A percentile compares a stretch with the other conserved stretches of the same genome.
Conservation (phyloP, 2,329 filamentous ascomycete genomes). For the Trichothecium roseum region DNA sequence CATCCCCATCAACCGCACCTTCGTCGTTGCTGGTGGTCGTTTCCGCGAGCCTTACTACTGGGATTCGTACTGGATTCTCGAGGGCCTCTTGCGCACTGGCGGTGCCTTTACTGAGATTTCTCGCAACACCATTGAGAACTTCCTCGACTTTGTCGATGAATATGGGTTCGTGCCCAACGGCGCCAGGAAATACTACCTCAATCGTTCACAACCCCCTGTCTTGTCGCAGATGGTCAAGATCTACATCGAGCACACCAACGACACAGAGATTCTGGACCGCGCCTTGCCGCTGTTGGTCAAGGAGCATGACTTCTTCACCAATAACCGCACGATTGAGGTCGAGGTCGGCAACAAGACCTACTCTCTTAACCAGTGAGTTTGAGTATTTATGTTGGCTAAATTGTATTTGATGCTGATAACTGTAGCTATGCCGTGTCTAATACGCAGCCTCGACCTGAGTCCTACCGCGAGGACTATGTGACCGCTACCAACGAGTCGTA, state of each 20-base stretch:
- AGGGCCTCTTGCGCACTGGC: conserved; percentile 53
- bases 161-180: conserved; percentile 61
- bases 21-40: conserved; percentile 61
- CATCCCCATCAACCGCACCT: conserved; percentile 55
- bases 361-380: conserved; percentile 41
- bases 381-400: neutral
- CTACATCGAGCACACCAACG: conserved; percentile 55
- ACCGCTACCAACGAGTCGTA: conserved; percentile 57
- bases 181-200: conserved; percentile 56
- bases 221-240: conserved; percentile 55
- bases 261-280: conserved; percentile 47
- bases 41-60: conserved; percentile 64
- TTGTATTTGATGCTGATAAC: neutral
- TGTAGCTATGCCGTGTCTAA: conserved; percentile 47
- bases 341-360: conserved; percentile 35
- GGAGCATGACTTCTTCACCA: conserved; percentile 53
- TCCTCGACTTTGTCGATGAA: conserved; percentile 53
- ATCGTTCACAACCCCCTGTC: conserved; percentile 57
- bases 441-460: conserved; percentile 57
- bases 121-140: conserved; percentile 60
- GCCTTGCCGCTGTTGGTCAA: conserved; percentile 52
- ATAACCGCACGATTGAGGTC: conserved; percentile 48
- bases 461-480: conserved; percentile 53
- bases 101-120: conserved; percentile 54
- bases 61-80: conserved; percentile 60